These are phyloP conservation scores for Tetrahymena malaccensis DNA, from an alignment of 73 alveolate genomes.

Conservation along the genomic window DNA sequence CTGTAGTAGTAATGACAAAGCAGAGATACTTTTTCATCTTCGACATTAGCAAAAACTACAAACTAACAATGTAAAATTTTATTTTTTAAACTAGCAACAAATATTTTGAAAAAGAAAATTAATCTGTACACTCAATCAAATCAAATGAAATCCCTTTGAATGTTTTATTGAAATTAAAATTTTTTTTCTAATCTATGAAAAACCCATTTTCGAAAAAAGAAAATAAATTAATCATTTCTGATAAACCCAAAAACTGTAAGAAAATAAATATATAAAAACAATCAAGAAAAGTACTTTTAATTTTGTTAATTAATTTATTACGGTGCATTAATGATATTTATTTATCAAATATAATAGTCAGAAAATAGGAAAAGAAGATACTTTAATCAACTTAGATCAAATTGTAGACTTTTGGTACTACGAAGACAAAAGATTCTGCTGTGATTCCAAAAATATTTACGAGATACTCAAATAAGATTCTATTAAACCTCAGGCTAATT, in stretches of 20 bases:
- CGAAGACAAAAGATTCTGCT: not conserved
- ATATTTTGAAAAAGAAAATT: no score
- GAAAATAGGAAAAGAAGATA: not conserved
- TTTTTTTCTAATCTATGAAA: no score
- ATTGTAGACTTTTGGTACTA: not conserved
- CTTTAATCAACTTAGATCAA: not conserved
- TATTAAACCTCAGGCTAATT: not conserved
- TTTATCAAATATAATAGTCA: not conserved
- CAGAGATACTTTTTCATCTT: not conserved
- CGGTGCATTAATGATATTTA: not conserved
- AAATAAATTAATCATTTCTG: no score
- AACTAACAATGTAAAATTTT: not conserved
- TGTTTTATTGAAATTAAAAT: no score
- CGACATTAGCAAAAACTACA: not conserved
- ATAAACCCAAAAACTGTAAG: no score
- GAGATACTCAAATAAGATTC: not conserved
- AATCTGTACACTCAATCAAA: no score
- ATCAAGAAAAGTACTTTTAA: no score
- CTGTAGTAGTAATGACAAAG: not conserved
- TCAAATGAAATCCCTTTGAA: no score
- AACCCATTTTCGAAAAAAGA: no score
- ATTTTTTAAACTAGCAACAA: no score
- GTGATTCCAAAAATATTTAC: not conserved
- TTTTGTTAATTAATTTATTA: not conserved
- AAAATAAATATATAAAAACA: no score